Base-by-base conservation (phyloP, 2,329 filamentous ascomycete genomes). In the Exophiala alcalophila region DNA sequence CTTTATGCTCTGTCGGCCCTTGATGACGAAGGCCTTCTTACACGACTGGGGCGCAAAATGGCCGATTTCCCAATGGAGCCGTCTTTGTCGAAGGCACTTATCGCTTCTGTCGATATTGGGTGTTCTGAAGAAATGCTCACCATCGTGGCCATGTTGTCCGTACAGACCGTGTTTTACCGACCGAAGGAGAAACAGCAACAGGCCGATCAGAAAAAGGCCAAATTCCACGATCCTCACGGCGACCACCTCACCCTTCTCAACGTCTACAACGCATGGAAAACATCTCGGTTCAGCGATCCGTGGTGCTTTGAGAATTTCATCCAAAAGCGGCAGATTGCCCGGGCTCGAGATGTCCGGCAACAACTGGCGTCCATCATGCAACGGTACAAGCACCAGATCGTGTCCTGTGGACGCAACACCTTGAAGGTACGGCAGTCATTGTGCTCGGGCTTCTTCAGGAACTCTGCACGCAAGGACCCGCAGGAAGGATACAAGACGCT, bases 221-320 rank as follows among this genome's bases (percentile, higher is more conserved):
- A 96, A 63, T 98, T 98, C 68, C 88, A 96, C 68, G 92, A 98
- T 59, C 86, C 91, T 0, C 81, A 88, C 43, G 92, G 92, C 38
- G 92, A 98, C 61, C 92, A 98, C 59, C 74, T 98, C 9, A 98
- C 92, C 0, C 74, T 97, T 0, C 78, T 98, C 29, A 98, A 98
- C 57, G 90, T 98, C 1, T 98, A 94, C 71, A 95, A 96, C 59
- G 82, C 79, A n/a, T 98, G 92, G 92, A 95, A 95, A 64, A 76
- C 83, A 30, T 84, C 81, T 50, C 83, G 83, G 5, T 94, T 80
- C 67, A 85, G 81, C 35, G 86, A 81, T 44, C 82, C 90, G 0
- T 98, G 92, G 92, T 97, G 92, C 62, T 91, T 88, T 55, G 94
- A 98, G 61, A 96, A 98, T 65, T 98, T 94, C 63, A 92, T 98